Evolutionary conservation across 768 basidiomycete genomes (phyloP).

Genomic region (Leccinum imitatum): DNA sequence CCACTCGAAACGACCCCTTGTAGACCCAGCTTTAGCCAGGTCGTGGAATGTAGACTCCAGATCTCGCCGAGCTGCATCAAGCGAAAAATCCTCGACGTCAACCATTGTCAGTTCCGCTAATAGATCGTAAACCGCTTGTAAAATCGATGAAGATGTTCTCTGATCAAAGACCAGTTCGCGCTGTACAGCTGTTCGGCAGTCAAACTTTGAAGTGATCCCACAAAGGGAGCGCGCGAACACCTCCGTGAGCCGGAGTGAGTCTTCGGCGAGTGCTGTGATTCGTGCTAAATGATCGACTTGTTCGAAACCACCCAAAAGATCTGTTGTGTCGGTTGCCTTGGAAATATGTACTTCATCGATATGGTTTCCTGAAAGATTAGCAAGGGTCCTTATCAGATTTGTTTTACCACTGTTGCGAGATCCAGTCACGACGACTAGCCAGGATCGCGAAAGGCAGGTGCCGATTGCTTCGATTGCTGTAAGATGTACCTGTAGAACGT

Average conservation of each 20-base stretch:
- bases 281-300: constrained; percentile 67
- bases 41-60: constrained; percentile 24
- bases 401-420: constrained; percentile 77
- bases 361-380: constrained; percentile 63
- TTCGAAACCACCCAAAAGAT: constrained; percentile 94
- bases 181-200: constrained; percentile 11
- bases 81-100: constrained; percentile 6
- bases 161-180: constrained; percentile 18
- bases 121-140: constrained; percentile 28
- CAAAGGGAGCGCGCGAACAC: constrained; percentile 36
- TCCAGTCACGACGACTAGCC: constrained; percentile 90
- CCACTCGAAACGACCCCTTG: constrained; percentile 81
- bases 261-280: constrained; percentile 36
- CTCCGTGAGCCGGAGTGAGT: constrained; percentile 41
- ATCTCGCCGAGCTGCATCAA: constrained; percentile 13
- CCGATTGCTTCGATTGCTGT: constrained; percentile 72
- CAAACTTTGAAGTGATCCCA: constrained; percentile 22
- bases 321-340: constrained; percentile 86
- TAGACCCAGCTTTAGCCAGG: constrained; percentile 25
- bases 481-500: constrained; percentile 62
- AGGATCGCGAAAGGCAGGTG: constrained; percentile 69
- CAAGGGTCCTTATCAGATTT: constrained; percentile 64
- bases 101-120: constrained; percentile 29
- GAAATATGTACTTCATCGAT: constrained; percentile 79
- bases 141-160: constrained; percentile 18